These are phyloP conservation scores for Aspergillus tamarii DNA, from an alignment of 2,329 filamentous ascomycete genomes.

Conservation along the genomic window DNA sequence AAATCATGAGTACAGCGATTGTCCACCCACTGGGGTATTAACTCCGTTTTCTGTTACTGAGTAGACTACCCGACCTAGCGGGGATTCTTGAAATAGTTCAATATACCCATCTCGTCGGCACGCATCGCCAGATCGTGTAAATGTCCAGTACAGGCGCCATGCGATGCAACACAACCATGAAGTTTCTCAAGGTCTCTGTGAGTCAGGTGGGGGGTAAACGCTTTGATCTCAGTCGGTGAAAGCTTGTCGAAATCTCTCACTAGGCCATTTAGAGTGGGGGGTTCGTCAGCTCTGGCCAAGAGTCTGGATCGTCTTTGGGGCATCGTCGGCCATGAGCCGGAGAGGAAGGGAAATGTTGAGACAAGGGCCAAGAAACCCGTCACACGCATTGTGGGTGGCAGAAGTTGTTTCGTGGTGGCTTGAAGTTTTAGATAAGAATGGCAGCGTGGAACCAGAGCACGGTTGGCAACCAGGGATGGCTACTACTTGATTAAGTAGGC, in stretches of 20 bases:
- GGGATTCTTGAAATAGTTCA: not conserved
- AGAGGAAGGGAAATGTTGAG: not conserved
- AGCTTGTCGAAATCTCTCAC: not conserved
- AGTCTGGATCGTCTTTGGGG: not conserved
- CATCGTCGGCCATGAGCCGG: not conserved
- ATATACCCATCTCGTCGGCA: not conserved
- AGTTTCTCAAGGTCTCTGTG: not conserved
- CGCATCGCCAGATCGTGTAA: not conserved
- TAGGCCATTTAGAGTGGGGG: not conserved
- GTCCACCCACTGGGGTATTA: not conserved
- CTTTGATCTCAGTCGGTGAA: not conserved
- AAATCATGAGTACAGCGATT: not conserved
- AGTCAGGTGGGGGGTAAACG: not conserved
- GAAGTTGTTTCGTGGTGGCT: not conserved
- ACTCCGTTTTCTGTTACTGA: not conserved
- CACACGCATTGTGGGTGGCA: not conserved
- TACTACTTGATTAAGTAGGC: not conserved
- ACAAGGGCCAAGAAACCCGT: not conserved
- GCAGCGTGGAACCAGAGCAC: not conserved
- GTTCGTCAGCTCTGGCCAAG: not conserved
- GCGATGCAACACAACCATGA: not conserved
- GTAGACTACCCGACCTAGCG: not conserved
- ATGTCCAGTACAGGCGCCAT: not conserved
- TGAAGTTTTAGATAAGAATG: not conserved
- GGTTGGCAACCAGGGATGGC: no score